Evolutionary conservation across 805 yeast genomes (phyloP), one percentile per base, ranked within the genome.

Genomic region (Myxozyma mucilagina): DNA sequence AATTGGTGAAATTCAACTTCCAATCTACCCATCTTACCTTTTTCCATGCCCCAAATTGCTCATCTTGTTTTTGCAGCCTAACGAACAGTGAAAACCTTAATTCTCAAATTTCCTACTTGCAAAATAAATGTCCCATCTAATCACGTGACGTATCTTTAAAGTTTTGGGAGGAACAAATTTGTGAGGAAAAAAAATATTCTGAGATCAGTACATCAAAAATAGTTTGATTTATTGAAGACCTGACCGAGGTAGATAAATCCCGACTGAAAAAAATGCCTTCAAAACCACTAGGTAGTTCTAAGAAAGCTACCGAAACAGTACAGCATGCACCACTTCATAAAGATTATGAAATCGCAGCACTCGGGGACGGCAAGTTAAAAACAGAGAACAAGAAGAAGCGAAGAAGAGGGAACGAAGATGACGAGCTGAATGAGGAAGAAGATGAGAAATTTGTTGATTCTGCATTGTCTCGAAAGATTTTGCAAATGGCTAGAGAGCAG

Each of bases 401-500:
- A 49, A 24, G 60, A 41, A 41, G 63, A n/a, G 51, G 49, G 24
- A 35, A 52, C 42, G 43, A 64, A 16, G 57, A 42, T 38, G 52
- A 60, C 24, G 32, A 51, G 49, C 31, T 59, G 11, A 43, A 49
- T 43, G 83, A 80, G 11, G 81, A 79, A 60, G 76, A 79, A 41
- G 86, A 80, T 31, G 91, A 86, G 50, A 85, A 81, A 47, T 87
- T 77, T 68, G 80, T 94, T 43, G 97, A 93, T 76, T 88, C 97
- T 18, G 79, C 84, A 18, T 78, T 90, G 35, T 89, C 97, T 0
- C 81, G 96, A 74, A 90, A 84, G 75, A 92, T 94, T 74, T 79
- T 94, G 67, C 89, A 88, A 72, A 79, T 94, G 64, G 99, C 99
- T 18, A 86, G 83, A 68, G 93, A 88, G 70, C 99, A 94, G 77